phyloP scores from a whole-genome alignment of 2,329 filamentous ascomycete species.

The Thelonectria rubi region DNA sequence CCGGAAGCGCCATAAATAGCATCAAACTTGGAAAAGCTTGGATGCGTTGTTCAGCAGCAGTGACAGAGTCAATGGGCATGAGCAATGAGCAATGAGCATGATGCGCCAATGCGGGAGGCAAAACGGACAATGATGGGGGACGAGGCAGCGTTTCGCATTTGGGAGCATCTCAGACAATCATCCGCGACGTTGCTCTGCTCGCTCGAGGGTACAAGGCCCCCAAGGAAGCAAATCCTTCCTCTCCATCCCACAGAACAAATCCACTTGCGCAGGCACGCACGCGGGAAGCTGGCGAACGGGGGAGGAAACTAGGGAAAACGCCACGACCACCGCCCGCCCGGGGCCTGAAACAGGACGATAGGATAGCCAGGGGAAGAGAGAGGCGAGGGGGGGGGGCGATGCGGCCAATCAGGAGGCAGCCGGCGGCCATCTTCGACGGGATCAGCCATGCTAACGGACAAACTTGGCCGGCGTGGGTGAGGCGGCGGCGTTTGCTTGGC shows the following conservation, averaged over 20 bases:
- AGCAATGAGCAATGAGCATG: too few relatives aligned
- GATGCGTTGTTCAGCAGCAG: slow-evolving; percentile 11
- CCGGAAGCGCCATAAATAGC: not conserved
- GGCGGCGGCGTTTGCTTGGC: slow-evolving; percentile 12
- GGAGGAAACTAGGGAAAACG: not conserved
- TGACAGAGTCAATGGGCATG: too few relatives aligned
- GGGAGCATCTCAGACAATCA: not conserved
- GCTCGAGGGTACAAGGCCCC: too few relatives aligned
- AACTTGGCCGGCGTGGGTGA: slow-evolving; percentile 23
- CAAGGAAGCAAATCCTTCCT: not conserved
- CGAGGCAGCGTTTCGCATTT: not conserved
- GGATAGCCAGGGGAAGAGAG: slow-evolving; percentile 29
- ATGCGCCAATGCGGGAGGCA: too few relatives aligned
- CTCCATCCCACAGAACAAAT: slow-evolving; percentile 11
- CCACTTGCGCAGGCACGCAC: slow-evolving; percentile 36
- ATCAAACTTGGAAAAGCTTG: not conserved
- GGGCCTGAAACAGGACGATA: slow-evolving; percentile 41
- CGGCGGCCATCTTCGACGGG: slow-evolving; percentile 22
- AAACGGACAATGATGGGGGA: too few relatives aligned
- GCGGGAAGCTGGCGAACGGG: slow-evolving; percentile 13
- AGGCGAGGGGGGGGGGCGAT: too few relatives aligned
- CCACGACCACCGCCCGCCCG: slow-evolving; percentile 17
- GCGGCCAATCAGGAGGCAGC: slow-evolving; percentile 21
- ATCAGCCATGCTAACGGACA: slow-evolving; percentile 26
- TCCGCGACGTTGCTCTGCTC: not conserved